A percentile compares a stretch with the other conserved stretches of the same genome.
Evolutionary conservation across 345 rosid genomes (phyloP).

Genomic region (Camelina neglecta): DNA sequence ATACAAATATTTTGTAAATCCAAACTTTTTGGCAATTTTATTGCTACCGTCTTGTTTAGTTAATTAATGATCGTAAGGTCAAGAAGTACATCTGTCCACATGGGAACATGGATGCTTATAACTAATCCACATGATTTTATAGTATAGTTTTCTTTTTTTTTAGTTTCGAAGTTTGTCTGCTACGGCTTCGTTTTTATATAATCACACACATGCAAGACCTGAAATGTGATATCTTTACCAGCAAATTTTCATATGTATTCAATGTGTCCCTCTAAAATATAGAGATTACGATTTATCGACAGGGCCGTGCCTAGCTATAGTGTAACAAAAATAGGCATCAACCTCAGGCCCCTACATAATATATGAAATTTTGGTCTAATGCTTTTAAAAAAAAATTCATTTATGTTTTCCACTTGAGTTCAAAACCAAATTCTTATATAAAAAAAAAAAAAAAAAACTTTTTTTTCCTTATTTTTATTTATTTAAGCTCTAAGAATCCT

Average conservation of each 20-base stretch:
- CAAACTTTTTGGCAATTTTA: background rate
- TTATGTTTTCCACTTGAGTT: no score
- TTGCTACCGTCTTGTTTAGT: background rate
- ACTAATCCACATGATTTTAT: constrained; percentile 24
- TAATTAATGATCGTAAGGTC: constrained; percentile 13
- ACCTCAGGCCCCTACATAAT: no score
- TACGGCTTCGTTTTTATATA: constrained; percentile 12
- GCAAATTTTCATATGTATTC: background rate
- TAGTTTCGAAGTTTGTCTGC: background rate
- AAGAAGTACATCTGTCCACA: constrained; percentile 35
- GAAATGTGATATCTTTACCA: background rate
- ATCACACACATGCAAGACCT: constrained; percentile 12
- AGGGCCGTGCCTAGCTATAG: no score
- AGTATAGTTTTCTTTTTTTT: background rate
- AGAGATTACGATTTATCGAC: no score
- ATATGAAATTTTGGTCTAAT: no score
- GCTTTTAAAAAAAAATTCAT: no score
- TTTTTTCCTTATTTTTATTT: no score
- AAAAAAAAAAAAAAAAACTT: no score
- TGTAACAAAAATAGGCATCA: no score
- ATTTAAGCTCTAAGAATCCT: no score
- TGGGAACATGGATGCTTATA: constrained; percentile 36
- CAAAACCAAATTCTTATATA: no score
- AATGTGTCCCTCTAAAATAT: no score
- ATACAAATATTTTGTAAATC: background rate